phyloP scores from a whole-genome alignment of 2,329 filamentous ascomycete species.

The Ophiostoma perfectum region DNA sequence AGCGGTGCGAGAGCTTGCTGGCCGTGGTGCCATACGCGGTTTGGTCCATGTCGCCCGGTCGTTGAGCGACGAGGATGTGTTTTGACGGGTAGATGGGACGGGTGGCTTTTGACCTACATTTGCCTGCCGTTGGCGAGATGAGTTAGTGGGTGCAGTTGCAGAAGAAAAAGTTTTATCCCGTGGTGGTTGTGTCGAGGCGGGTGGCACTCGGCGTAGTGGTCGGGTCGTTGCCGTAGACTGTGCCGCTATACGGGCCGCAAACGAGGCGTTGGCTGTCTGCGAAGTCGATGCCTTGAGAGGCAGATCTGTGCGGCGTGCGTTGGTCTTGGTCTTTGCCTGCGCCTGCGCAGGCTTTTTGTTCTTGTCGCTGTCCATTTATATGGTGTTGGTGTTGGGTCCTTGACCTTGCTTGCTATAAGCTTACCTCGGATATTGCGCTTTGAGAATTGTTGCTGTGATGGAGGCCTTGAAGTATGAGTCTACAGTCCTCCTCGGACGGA shows the following conservation, averaged over 20 bases:
- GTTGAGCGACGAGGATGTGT: not conserved
- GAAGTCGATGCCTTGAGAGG: not conserved
- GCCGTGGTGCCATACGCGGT: not conserved
- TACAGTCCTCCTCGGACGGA: slow-evolving; percentile 32
- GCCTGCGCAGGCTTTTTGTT: not conserved
- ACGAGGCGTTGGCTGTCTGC: not conserved
- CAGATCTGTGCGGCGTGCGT: not conserved
- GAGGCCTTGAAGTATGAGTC: slow-evolving; percentile 18
- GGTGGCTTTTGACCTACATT: not conserved
- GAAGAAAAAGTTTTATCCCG: not conserved
- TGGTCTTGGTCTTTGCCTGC: not conserved
- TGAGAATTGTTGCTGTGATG: not conserved
- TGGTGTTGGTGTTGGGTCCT: not conserved
- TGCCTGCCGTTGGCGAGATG: slow-evolving; percentile 10
- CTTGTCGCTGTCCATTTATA: not conserved
- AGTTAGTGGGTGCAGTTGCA: slow-evolving; percentile 12
- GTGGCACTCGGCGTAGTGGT: not conserved
- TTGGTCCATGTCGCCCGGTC: not conserved
- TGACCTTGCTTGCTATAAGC: not conserved
- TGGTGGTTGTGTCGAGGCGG: not conserved
- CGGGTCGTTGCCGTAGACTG: not conserved
- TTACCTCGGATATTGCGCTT: not conserved
- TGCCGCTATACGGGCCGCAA: not conserved
- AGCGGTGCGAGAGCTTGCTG: not conserved
- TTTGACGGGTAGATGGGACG: not conserved